These are phyloP conservation scores for Aschersonia sp. DNA, from an alignment of 2,329 filamentous ascomycete genomes.

Conservation along the genomic window DNA sequence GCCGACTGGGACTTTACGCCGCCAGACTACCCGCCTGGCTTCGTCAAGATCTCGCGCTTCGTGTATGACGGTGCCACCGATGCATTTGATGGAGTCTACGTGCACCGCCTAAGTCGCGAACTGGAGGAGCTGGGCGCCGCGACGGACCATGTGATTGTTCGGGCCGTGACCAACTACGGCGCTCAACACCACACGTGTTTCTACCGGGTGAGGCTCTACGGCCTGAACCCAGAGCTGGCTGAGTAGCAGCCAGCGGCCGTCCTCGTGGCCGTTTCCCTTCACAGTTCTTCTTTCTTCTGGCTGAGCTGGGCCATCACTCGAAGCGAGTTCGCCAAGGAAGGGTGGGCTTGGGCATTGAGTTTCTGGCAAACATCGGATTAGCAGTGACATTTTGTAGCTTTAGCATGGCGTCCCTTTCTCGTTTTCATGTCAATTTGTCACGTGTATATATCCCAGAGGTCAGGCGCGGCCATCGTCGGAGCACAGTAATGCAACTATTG, in stretches of 20 bases:
- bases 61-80: slow-evolving; percentile 29
- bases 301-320: too few species aligned
- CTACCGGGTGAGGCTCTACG: slow-evolving; percentile 45
- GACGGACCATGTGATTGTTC: slow-evolving; percentile 38
- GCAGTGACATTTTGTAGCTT: too few species aligned
- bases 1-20: slow-evolving; percentile 14
- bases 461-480: too few species aligned
- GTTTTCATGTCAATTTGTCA: too few species aligned
- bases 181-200: slow-evolving; percentile 46
- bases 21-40: slow-evolving; percentile 20
- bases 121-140: slow-evolving; percentile 29
- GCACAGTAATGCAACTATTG: too few species aligned
- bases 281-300: not conserved
- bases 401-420: too few species aligned
- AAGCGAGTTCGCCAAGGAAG: too few species aligned
- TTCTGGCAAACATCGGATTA: too few species aligned
- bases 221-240: slow-evolving; percentile 20
- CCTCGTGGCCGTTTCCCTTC: not conserved
- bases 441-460: too few species aligned
- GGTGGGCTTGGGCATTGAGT: too few species aligned
- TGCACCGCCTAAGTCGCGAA: slow-evolving; percentile 37
- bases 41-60: slow-evolving; percentile 43
- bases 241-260: not conserved
- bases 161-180: slow-evolving; percentile 44
- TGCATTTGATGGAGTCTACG: slow-evolving; percentile 30